phyloP scores from a whole-genome alignment of 441 rosid species.

The Dalechampia spathulata region DNA sequence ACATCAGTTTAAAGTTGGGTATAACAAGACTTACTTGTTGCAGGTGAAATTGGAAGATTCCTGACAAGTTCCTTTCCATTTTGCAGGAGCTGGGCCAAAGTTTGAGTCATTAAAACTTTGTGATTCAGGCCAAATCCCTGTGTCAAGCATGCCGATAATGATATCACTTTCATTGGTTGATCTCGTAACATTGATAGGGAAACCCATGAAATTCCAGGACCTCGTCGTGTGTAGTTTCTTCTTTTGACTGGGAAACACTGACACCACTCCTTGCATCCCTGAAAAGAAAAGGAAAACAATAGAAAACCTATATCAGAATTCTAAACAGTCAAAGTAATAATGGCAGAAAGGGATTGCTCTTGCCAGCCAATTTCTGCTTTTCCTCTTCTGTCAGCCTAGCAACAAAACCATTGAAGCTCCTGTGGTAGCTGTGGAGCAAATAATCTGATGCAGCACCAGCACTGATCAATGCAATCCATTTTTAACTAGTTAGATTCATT shows the following conservation, averaged over 20 bases:
- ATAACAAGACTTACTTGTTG: conserved; percentile 36
- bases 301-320: background rate
- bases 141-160: conserved; percentile 45
- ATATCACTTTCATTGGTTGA: conserved; percentile 24
- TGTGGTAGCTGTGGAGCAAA: conserved; percentile 18
- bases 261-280: conserved; percentile 23
- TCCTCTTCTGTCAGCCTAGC: conserved; percentile 25
- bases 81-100: conserved; percentile 46
- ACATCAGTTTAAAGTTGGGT: background rate
- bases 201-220: conserved; percentile 37
- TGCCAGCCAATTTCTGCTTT: conserved; percentile 19
- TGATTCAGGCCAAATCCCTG: conserved; percentile 48
- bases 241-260: conserved; percentile 24
- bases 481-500: background rate
- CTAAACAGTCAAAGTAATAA: too few species aligned
- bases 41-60: conserved; percentile 42
- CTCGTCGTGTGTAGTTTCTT: conserved; percentile 27
- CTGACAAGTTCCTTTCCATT: conserved; percentile 57
- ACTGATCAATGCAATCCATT: background rate
- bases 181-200: conserved; percentile 7
- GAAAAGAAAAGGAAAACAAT: background rate
- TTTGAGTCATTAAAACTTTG: conserved; percentile 33
- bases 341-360: background rate
- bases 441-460: conserved; percentile 14
- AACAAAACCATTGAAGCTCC: conserved; percentile 29